Evolutionary conservation across 2,329 filamentous ascomycete species (phyloP).

Genomic region (Aspergillus sp.): DNA sequence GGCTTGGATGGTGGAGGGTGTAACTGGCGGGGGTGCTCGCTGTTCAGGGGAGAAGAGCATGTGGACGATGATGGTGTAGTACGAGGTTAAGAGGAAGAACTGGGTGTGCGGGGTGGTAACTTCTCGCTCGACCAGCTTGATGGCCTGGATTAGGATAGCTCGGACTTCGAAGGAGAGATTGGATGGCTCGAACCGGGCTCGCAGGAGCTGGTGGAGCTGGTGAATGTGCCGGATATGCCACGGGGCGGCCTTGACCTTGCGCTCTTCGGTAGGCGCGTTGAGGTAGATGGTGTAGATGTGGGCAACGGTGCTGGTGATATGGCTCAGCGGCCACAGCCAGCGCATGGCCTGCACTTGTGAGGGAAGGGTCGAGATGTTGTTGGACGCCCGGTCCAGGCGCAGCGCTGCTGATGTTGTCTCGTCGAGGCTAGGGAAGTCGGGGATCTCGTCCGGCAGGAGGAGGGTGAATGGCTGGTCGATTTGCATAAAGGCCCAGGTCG

Average conservation of each 20-base stretch:
- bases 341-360: not conserved
- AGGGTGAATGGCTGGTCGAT: not conserved
- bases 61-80: not conserved
- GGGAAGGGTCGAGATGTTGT: not conserved
- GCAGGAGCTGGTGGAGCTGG: not conserved
- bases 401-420: not conserved
- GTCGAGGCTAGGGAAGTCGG: not conserved
- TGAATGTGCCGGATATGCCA: not conserved
- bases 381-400: not conserved
- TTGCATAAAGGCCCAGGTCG: not conserved
- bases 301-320: not conserved
- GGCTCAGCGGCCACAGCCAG: not conserved
- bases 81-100: not conserved
- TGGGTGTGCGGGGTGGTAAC: not conserved
- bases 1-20: not conserved
- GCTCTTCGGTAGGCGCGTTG: not conserved
- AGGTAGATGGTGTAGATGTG: not conserved
- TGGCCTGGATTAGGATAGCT: not conserved
- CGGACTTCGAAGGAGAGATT: not conserved
- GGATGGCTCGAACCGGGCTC: not conserved
- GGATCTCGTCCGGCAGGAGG: not conserved
- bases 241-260: not conserved
- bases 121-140: not conserved
- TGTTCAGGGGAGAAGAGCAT: not conserved
- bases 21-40: not conserved